A percentile compares a stretch with the other conserved stretches of the same genome.
Evolutionary conservation across 371 early-diverging fungal genomes (phyloP).

Genomic region (Mucor ambiguus): DNA sequence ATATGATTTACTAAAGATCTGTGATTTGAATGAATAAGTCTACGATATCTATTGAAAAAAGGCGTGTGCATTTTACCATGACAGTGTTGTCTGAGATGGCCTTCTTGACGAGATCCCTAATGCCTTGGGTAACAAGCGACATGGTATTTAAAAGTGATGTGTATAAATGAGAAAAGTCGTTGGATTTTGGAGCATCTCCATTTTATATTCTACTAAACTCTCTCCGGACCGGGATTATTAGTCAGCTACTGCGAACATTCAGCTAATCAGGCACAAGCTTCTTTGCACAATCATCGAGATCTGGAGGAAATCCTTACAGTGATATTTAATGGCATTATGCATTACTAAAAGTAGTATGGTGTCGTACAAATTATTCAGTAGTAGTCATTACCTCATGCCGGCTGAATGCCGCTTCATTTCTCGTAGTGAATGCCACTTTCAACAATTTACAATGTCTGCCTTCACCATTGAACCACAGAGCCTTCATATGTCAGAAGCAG

Average conservation of each 20-base stretch:
- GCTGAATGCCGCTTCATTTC: too few species aligned
- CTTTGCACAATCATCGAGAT: background rate
- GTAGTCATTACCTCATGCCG: too few species aligned
- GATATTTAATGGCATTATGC: too few species aligned
- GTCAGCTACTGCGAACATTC: background rate
- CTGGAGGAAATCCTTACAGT: background rate
- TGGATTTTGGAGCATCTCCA: background rate
- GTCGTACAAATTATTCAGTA: background rate
- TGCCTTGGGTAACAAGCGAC: slow-evolving; percentile 25
- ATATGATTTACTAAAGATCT: slow-evolving; percentile 84
- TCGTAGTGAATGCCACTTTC: too few species aligned
- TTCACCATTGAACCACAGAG: too few species aligned
- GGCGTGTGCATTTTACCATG: slow-evolving; percentile 24
- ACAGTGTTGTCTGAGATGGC: slow-evolving; percentile 45
- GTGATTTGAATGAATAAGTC: background rate
- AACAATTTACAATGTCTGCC: too few species aligned
- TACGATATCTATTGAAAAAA: background rate
- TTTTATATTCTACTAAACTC: background rate
- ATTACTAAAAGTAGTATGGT: background rate
- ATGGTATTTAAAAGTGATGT: slow-evolving; percentile 3
- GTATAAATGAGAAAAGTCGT: background rate
- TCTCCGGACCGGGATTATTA: slow-evolving; percentile 3
- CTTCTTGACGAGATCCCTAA: slow-evolving; percentile 44
- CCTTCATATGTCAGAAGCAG: too few species aligned
- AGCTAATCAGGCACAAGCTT: background rate